Evolutionary conservation across 2,329 filamentous ascomycete species (phyloP), one percentile per base, ranked within the genome.

Genomic region (Hymenoscyphus occultus): DNA sequence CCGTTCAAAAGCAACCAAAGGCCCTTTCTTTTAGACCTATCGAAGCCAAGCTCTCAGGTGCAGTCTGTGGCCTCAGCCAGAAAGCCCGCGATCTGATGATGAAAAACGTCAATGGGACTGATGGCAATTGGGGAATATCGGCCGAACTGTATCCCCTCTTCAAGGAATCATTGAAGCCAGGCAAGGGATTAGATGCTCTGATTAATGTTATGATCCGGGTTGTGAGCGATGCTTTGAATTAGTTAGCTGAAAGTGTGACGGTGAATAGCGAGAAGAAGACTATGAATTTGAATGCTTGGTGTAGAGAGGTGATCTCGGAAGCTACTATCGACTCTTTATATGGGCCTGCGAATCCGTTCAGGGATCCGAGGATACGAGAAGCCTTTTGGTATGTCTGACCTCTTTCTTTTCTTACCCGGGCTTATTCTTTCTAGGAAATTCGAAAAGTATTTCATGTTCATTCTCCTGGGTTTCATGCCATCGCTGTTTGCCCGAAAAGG

Each of bases 281-380:
- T 72, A 63, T 65, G 77, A 13, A 71, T 71, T 19, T 74, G 76
- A 62, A 69, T 74, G 22, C 73, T 5, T 63, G 31, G 42, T 39
- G 58, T 22, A 28, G 48, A 57, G 56, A 58, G 32, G 31, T 35
- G 19, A 51, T 65, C 9, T 77, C 75, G 0, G 65, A 73, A 4
- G 77, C 79, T 2, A 74, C 77, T 56, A 80, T 78, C 0, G 71
- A 76, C 56, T 74, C 78, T 14, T 73, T 79, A 0, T 81, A 80
- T 66, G 79, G 79, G 2, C 77, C 76, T 0, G 69, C 77, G 63
- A 81, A 80, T 64, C 79, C 79, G 0, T 80, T 48, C 69, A 76
- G 40, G 75, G 79, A 56, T 72, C 73, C 7, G 64, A 62, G 1
- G 69, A 79, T 28, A 74, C 35, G 75, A 48, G 68, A 75, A 54